phyloP scores from a whole-genome alignment of 2,329 filamentous ascomycete genomes.

The Aspergillus awamori region DNA sequence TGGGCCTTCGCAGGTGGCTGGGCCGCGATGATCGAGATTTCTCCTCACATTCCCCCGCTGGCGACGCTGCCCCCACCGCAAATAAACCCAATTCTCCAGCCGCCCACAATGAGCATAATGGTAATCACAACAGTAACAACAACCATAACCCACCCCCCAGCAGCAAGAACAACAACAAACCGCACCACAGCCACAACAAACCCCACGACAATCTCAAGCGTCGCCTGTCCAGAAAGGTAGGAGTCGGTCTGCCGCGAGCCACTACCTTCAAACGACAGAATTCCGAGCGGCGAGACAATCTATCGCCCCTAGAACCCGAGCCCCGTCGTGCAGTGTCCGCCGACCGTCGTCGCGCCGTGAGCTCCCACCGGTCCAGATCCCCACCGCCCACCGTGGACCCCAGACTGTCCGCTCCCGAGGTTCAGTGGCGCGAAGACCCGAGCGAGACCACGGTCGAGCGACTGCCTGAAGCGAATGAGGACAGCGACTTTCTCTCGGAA shows the following conservation, averaged over 20 bases:
- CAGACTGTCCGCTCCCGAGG: constrained; percentile 46
- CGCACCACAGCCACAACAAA: constrained; percentile 23
- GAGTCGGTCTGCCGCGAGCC: constrained; percentile 74
- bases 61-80: constrained; percentile 18
- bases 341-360: constrained; percentile 49
- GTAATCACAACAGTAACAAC: constrained; percentile 1
- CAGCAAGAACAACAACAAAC: constrained; percentile 21
- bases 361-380: constrained; percentile 49
- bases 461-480: constrained; percentile 33
- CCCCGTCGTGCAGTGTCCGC: constrained; percentile 68
- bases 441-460: constrained; percentile 38
- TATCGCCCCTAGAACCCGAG: constrained; percentile 67
- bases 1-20: constrained; percentile 47
- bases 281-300: constrained; percentile 74
- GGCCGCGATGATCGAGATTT: constrained; percentile 44
- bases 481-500: constrained; percentile 30
- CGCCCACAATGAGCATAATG: constrained; percentile 12
- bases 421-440: constrained; percentile 40
- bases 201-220: constrained; percentile 38
- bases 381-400: constrained; percentile 42
- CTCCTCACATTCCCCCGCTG: constrained; percentile 29
- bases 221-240: constrained; percentile 55
- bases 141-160: background rate
- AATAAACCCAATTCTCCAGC: constrained; percentile 17
- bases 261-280: constrained; percentile 81